Conservation (phyloP, 495 filamentous ascomycete genomes). For the Talaromyces trachyspermus region DNA sequence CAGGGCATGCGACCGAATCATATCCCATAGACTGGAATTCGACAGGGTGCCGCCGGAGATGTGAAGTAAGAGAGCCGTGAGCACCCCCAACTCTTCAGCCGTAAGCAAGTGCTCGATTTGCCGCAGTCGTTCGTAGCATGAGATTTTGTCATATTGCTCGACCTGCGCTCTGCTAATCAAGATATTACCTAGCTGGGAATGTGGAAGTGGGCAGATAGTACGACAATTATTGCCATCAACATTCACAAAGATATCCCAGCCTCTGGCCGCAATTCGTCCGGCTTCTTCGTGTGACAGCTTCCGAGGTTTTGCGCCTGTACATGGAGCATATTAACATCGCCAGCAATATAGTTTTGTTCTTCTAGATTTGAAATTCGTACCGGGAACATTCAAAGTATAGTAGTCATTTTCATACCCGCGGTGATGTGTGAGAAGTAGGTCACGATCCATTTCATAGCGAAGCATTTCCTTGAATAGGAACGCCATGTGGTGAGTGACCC, state of each 20-base stretch:
- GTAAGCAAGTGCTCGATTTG: slow-evolving; percentile 14
- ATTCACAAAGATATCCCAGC: slow-evolving; percentile 16
- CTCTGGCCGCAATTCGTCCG: slow-evolving; percentile 8
- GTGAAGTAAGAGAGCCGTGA: slow-evolving; percentile 17
- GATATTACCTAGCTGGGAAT: slow-evolving; percentile 15
- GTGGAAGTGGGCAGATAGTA: slow-evolving; percentile 15
- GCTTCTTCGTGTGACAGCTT: slow-evolving; percentile 12
- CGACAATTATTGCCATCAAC: slow-evolving; percentile 18
- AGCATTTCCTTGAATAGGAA: slow-evolving; percentile 18
- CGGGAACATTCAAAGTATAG: slow-evolving; percentile 12
- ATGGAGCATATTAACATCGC: background rate
- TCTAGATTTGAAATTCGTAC: slow-evolving; percentile 2
- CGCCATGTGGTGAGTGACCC: slow-evolving; percentile 20
- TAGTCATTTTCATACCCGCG: slow-evolving; percentile 11
- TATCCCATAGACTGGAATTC: slow-evolving; percentile 19
- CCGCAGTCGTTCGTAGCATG: slow-evolving; percentile 16
- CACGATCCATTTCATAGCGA: slow-evolving; percentile 16
- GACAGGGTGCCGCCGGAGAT: slow-evolving; percentile 17
- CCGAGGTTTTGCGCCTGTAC: background rate
- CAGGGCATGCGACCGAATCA: slow-evolving; percentile 21
- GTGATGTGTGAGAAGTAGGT: slow-evolving; percentile 10
- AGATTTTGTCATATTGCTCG: slow-evolving; percentile 16
- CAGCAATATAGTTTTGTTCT: slow-evolving; percentile 1
- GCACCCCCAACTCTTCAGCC: slow-evolving; percentile 12
- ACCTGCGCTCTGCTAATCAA: slow-evolving; percentile 12